A percentile compares a stretch with the other conserved stretches of the same genome.
These are phyloP conservation scores for Scedosporium apiospermum DNA, from an alignment of 2,329 filamentous ascomycete species.

Conservation along the genomic window DNA sequence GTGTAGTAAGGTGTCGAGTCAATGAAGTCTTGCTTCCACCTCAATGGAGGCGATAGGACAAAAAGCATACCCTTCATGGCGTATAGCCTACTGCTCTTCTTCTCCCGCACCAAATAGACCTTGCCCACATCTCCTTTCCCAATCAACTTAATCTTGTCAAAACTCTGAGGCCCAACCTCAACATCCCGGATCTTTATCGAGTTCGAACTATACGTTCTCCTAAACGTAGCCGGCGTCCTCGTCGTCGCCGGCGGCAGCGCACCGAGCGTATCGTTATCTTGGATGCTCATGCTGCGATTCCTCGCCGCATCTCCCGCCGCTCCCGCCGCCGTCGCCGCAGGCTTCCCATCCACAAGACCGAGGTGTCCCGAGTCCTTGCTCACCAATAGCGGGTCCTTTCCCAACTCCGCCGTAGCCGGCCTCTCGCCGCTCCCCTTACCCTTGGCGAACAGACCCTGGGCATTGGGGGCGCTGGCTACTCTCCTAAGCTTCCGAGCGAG, in stretches of 20 bases:
- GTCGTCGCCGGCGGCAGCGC: conserved; percentile 58
- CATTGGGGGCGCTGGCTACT: conserved; percentile 94
- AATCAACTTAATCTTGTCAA: conserved; percentile 99
- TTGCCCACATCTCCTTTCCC: conserved; percentile 98
- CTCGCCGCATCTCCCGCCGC: conserved; percentile 11
- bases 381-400: conserved; percentile 64
- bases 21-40: too few species aligned
- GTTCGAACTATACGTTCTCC: conserved; percentile 96
- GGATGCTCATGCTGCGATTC: conserved; percentile 26
- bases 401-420: conserved; percentile 76
- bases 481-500: conserved; percentile 83
- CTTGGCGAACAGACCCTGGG: conserved; percentile 76
- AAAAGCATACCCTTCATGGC: conserved; percentile 81
- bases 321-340: conserved; percentile 14
- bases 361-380: conserved; percentile 34
- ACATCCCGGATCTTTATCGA: conserved; percentile 98
- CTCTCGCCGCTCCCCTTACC: conserved; percentile 50
- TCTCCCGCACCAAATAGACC: conserved; percentile 93
- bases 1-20: too few species aligned
- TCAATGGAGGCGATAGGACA: background rate
- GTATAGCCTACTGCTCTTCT: conserved; percentile 91
- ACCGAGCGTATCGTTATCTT: conserved; percentile 42
- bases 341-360: conserved; percentile 23
- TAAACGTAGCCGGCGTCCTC: conserved; percentile 65
- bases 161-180: conserved; percentile 88